Percentiles rank a stretch among this genome's conserved stretches.
These are phyloP conservation scores for Eucalyptus grandis DNA, from an alignment of 345 rosid genomes.

Conservation along the genomic window DNA sequence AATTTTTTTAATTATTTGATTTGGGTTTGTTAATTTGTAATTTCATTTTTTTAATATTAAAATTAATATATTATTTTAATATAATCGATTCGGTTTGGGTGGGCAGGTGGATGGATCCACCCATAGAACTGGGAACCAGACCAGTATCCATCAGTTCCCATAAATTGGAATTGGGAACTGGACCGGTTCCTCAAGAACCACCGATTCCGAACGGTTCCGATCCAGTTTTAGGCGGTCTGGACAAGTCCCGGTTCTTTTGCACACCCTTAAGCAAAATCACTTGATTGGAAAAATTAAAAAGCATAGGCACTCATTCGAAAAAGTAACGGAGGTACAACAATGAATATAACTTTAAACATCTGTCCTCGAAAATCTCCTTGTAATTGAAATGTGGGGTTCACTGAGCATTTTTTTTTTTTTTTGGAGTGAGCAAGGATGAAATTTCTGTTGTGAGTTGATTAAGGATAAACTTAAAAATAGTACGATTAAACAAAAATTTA, in stretches of 20 bases:
- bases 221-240: too few species aligned
- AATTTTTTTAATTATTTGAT: too few species aligned
- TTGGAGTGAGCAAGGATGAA: background rate
- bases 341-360: background rate
- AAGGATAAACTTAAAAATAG: background rate
- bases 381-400: background rate
- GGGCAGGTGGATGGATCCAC: too few species aligned
- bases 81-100: too few species aligned
- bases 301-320: background rate
- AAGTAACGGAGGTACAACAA: background rate
- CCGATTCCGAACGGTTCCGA: rapidly evolving
- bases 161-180: too few species aligned
- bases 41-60: too few species aligned
- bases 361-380: background rate
- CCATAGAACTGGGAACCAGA: too few species aligned
- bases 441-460: background rate
- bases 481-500: background rate
- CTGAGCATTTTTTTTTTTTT: too few species aligned
- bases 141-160: rapidly evolving
- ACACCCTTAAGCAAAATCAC: background rate
- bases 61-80: too few species aligned
- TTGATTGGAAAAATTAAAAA: background rate
- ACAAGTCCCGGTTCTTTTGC: too few species aligned
- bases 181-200: rapidly evolving
- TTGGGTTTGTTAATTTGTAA: too few species aligned